phyloP scores from a whole-genome alignment of 495 filamentous ascomycete genomes.

The Physcia stellaris region DNA sequence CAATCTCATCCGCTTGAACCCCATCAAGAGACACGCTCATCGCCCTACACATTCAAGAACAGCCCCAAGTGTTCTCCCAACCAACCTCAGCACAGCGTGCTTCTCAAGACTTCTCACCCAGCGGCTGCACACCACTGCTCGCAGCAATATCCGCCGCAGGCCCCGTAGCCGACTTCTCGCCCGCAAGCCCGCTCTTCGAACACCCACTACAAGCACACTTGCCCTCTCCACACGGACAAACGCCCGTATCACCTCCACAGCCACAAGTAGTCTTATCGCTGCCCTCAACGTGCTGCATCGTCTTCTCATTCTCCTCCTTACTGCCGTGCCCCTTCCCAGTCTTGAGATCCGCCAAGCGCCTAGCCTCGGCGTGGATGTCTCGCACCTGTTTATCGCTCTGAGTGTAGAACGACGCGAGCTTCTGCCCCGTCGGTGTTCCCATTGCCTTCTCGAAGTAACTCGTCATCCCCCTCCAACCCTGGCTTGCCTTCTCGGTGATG shows the following conservation, averaged over 20 bases:
- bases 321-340: conserved; percentile 40
- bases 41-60: too few relatives aligned
- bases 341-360: conserved; percentile 77
- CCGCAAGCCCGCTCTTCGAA: conserved; percentile 9
- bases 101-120: conserved; percentile 19
- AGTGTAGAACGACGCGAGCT: conserved; percentile 73
- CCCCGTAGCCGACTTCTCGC: conserved; percentile 16
- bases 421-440: conserved; percentile 71
- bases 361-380: conserved; percentile 85
- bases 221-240: conserved; percentile 15
- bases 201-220: conserved; percentile 18
- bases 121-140: conserved; percentile 8
- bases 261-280: conserved; percentile 17
- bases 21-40: too few relatives aligned
- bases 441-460: conserved; percentile 89
- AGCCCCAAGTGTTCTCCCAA: too few relatives aligned
- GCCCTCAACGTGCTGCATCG: conserved; percentile 13
- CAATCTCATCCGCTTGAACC: too few relatives aligned
- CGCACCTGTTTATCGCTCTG: conserved; percentile 70
- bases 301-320: conserved; percentile 22
- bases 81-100: too few relatives aligned
- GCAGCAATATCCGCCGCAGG: conserved; percentile 15
- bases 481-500: conserved; percentile 50
- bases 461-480: conserved; percentile 50
- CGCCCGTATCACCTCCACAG: conserved; percentile 15